Evolutionary conservation across 495 filamentous ascomycete species (phyloP), one percentile per base, ranked within the genome.

Genomic region (Penicillium cinerascens): DNA sequence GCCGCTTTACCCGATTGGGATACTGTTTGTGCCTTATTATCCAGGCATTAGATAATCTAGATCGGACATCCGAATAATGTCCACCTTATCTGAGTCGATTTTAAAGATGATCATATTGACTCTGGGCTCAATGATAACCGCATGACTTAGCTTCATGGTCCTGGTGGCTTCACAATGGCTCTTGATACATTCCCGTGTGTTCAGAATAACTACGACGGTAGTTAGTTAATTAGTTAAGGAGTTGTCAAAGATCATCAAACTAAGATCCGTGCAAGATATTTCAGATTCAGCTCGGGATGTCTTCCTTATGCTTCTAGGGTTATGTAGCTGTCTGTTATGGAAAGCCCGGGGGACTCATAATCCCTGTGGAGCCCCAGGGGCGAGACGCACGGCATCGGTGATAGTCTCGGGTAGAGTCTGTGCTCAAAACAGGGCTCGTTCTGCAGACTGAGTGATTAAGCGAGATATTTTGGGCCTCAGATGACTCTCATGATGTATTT

Each of bases 1-100:
- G 51, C 57, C 59, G 64, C 64, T 60, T 74, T 72, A 58, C 69
- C 62, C 16, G 17, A 57, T 68, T 42, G 29, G 65, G 66, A 39
- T 23, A n/a, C n/a, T n/a, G n/a, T n/a, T n/a, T 0, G 6, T 37
- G 41, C 49, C 49, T 44, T 43, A 11, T 20, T 6, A 1, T 13
- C 2, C 20, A 51, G 49, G 49, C 49, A 1, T 2, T 16, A 6
- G 25, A 21, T 1, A 7, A 26, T 44, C 11, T 2, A 4, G 8
- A n/a, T 29, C 25, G 18, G 13, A 13, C 36, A 17, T 35, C 2
- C 10, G 33, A 36, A 11, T 36, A 2, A 36, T 3, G 15, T 36
- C 3, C 3, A 36, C 33, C 33, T 23, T 23, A 2, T 23, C 22
- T 6, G 6, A 23, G 6, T 23, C 2, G 22, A 23, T 23, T 23